These are phyloP conservation scores for Dictyostelium capitatum DNA, from an alignment of 78 protist species.

Conservation along the genomic window DNA sequence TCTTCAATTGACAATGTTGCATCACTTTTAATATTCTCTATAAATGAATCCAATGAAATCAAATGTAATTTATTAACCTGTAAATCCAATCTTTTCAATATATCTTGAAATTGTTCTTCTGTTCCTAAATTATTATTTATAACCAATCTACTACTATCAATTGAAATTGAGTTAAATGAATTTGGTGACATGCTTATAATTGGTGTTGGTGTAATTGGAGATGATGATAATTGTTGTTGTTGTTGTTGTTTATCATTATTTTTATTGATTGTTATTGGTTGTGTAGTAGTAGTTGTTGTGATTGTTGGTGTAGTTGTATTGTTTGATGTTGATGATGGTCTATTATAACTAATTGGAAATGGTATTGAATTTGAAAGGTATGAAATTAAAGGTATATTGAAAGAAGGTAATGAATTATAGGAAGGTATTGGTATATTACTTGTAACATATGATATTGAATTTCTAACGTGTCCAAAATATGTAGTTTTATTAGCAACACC, in stretches of 20 bases:
- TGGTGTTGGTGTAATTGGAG: neutral
- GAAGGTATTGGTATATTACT: slow-evolving; percentile 53
- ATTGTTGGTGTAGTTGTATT: neutral
- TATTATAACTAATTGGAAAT: neutral
- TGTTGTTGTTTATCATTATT: slow-evolving; percentile 9
- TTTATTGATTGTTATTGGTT: slow-evolving; percentile 2
- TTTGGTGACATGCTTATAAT: slow-evolving; percentile 9
- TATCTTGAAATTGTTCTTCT: slow-evolving; percentile 48
- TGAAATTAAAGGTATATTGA: slow-evolving; percentile 30
- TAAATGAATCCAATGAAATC: neutral
- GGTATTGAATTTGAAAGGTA: slow-evolving; percentile 29
- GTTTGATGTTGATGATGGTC: neutral
- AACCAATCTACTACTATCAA: neutral
- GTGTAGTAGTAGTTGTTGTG: neutral
- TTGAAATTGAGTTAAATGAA: slow-evolving; percentile 19
- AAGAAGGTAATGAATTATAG: slow-evolving; percentile 13
- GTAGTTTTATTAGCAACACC: neutral
- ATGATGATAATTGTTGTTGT: neutral
- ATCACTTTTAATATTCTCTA: slow-evolving; percentile 8
- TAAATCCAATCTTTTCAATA: neutral
- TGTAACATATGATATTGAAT: slow-evolving; percentile 40
- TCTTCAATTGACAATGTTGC: neutral
- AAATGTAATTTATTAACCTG: neutral
- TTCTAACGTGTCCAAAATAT: slow-evolving; percentile 20
- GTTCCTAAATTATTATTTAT: slow-evolving; percentile 9